Base-by-base conservation (phyloP, 768 basidiomycete species). In the Trametes cingulata region DNA sequence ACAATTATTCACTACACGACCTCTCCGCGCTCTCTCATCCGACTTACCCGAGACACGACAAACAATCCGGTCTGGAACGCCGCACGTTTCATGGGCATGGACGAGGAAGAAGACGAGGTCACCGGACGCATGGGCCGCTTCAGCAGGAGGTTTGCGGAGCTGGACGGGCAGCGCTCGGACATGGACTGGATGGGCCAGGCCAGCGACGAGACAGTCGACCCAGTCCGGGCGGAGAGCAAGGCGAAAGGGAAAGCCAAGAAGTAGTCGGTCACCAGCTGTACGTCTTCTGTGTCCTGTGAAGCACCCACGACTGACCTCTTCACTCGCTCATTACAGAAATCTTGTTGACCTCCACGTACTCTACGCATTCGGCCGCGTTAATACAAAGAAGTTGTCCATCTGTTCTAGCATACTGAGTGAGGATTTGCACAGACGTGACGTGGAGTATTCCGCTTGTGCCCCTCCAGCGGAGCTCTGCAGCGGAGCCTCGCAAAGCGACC, bases 1-100 rank as follows among this genome's bases (percentile, higher is more conserved):
- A 91, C 90, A 0, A 93, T 92, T 72, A 85, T 83, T 5, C 91
- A 95, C 66, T 90, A 88, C 83, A 92, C 90, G 13, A 95, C 94
- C 1, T 93, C 93, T 0, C 94, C 95, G 0, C 86, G 86, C 6
- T 87, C 88, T 3, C 72, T 83, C 37, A 82, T 93, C 46, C 83
- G 86, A 37, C 79, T 95, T 47, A 91, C 93, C 19, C 85, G 93
- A 41, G 94, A 96, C 68, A 87, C 91, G 50, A 91, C 90, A 15
- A 97, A 94, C 71, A 87, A 94, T 67, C 91, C 94, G 1, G 73
- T 93, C 6, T 97, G 90, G 89, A 90, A 91, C 68, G 84, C 88
- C 2, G 82, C 83, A 3, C 75, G 77, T 1, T 71, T 86, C 47
- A 71, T 65, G 41, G 73, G 76, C 37, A 70, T 72, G 56, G 68